Base-by-base conservation (phyloP, 192 early-diverging fungal genomes). In the Coemansia pectinata region DNA sequence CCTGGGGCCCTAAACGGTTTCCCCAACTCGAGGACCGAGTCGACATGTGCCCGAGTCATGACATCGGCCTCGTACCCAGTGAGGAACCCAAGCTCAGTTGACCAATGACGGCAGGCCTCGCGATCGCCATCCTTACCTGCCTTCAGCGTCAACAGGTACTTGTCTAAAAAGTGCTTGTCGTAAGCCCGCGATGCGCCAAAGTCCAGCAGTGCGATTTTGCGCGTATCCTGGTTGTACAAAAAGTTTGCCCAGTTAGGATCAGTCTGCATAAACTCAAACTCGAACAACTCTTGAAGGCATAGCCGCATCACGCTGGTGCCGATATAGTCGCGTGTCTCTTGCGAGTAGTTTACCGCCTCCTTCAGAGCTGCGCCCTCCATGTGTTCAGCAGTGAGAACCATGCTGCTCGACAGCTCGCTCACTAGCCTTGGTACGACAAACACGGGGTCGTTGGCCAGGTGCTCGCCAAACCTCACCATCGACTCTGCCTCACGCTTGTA, bases 171-270 rank as follows among this genome's bases (percentile, higher is more conserved):
- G 62, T 68, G 59, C 31, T 86, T 74, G 52, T 85, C 81, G 71
- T 94, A 99, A 50, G 87, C 88, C 29, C 96, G 86, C 25, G 92
- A 91, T 3, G 97, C 93, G 21, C 97, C 97, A 86, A 99, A 99
- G 76, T 99, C 97, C 39, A 99, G 76, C 74, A 99, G 73, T 36
- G 91, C 88, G 52, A 99, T 90, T 78, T 88, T 92, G 53, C 85
- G 81, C 10, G 85, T 87, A 5, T 41, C 36, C 3, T 59, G 70
- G 66, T 95, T 90, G 72, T 95, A 99, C 60, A 99, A 79, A 74
- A 99, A 99, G 77, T 99, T 99, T 59, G 92, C 89, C 97, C 97
- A 99, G 75, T 99, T 99, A 2, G 97, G 97, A 78, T 99, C 97
- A 6, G 97, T 99, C 78, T 99, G 97, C 97, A 99, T 99, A 77